Evolutionary conservation across 345 rosid genomes (phyloP).

Genomic region (Aquilaria yunnanensis): DNA sequence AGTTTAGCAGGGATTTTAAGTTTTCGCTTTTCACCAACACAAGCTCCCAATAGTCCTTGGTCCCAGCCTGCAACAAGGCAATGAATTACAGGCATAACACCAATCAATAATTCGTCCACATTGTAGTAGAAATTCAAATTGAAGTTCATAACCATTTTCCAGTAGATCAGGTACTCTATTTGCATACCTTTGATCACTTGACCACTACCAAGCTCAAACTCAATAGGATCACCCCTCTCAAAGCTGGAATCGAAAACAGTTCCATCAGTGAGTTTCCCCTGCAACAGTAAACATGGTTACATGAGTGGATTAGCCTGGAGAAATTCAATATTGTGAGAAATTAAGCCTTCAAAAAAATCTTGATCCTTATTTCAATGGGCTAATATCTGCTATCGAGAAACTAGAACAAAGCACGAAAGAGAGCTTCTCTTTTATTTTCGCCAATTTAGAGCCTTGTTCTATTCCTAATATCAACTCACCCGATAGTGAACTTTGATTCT

Average conservation of each 20-base stretch:
- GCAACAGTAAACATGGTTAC: conserved; percentile 6
- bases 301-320: too few relatives aligned
- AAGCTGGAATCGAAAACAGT: conserved; percentile 94
- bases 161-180: too few relatives aligned
- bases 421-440: too few relatives aligned
- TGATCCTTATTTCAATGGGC: too few relatives aligned
- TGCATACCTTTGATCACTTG: conserved; percentile 87
- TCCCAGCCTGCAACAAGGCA: conserved; percentile 74
- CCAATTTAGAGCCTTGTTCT: conserved; percentile 2
- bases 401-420: too few relatives aligned
- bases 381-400: too few relatives aligned
- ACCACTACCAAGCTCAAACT: conserved; percentile 90
- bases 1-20: conserved; percentile 91
- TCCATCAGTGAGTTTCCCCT: conserved; percentile 96
- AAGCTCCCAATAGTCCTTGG: conserved; percentile 84
- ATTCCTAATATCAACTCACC: conserved; percentile 31
- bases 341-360: too few relatives aligned
- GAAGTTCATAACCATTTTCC: neutral
- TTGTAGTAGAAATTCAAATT: neutral
- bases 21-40: conserved; percentile 92
- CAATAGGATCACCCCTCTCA: conserved; percentile 96
- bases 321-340: too few relatives aligned
- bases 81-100: neutral
- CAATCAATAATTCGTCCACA: neutral
- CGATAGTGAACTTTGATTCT: conserved; percentile 79